A percentile compares a stretch with the other conserved stretches of the same genome.
Evolutionary conservation across 1,139 yeast genomes (phyloP).

Genomic region (Casaregolazyma lundiana): DNA sequence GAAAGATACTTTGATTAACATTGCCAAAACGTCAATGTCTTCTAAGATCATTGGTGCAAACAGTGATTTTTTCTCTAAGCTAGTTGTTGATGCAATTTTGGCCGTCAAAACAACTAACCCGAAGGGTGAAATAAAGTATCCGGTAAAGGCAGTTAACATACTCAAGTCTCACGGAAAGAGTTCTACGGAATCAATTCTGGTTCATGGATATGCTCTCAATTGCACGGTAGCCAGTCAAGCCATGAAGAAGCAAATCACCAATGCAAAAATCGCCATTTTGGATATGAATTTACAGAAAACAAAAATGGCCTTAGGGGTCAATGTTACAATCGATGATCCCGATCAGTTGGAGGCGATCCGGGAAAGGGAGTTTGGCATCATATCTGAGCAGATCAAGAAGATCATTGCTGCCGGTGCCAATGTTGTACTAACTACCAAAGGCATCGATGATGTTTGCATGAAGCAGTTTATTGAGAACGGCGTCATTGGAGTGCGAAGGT

Average conservation of each 20-base stretch:
- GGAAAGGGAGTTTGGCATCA: slow-evolving; percentile 88
- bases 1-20: slow-evolving; percentile 67
- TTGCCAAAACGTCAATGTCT: slow-evolving; percentile 96
- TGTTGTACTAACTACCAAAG: slow-evolving; percentile 94
- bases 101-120: slow-evolving; percentile 89
- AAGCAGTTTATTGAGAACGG: slow-evolving; percentile 95
- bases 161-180: slow-evolving; percentile 97
- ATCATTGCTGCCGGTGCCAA: slow-evolving; percentile 93
- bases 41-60: slow-evolving; percentile 96
- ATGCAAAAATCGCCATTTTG: slow-evolving; percentile 86
- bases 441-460: slow-evolving; percentile 93
- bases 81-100: slow-evolving; percentile 94
- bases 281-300: slow-evolving; percentile 95
- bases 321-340: slow-evolving; percentile 94
- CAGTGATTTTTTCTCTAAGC: slow-evolving; percentile 78
- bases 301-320: slow-evolving; percentile 98
- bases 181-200: slow-evolving; percentile 75
- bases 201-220: slow-evolving; percentile 93
- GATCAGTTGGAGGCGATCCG: slow-evolving; percentile 95
- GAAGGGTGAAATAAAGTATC: slow-evolving; percentile 87
- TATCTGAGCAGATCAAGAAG: slow-evolving; percentile 81
- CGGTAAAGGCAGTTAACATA: slow-evolving; percentile 95
- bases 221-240: slow-evolving; percentile 98
- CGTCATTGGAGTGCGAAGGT: slow-evolving; percentile 96
- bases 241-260: slow-evolving; percentile 69